Evolutionary conservation across 2,329 filamentous ascomycete species (phyloP).

Genomic region (Calonectria pseudoreteaudii): DNA sequence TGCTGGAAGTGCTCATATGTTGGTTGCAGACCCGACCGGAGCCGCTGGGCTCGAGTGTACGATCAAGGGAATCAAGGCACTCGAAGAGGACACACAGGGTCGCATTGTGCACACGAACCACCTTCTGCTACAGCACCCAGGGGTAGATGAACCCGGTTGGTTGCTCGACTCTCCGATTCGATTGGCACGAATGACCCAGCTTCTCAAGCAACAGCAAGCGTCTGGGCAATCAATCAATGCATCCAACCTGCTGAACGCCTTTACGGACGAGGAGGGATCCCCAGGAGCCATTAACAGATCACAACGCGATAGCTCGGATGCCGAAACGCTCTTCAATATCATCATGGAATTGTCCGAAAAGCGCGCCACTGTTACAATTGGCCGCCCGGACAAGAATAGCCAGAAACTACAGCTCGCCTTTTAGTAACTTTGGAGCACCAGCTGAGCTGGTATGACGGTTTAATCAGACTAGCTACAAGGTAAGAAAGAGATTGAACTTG

Average conservation of each 20-base stretch:
- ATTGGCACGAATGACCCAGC: constrained; percentile 16
- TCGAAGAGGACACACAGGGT: constrained; percentile 15
- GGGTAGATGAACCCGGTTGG: constrained; percentile 30
- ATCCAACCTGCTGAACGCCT: constrained; percentile 28
- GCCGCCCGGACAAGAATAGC: not conserved
- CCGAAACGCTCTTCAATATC: constrained; percentile 35
- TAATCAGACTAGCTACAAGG: not conserved
- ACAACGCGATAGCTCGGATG: not conserved
- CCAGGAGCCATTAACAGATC: constrained; percentile 33
- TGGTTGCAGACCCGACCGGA: constrained; percentile 27
- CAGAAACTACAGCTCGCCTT: not conserved
- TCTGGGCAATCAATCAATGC: not conserved
- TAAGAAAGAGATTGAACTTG: not conserved
- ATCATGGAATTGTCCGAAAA: constrained; percentile 15
- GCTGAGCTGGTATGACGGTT: not conserved
- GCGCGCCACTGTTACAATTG: not conserved
- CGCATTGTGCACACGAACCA: constrained; percentile 35
- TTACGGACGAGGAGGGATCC: constrained; percentile 35
- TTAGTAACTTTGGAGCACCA: not conserved
- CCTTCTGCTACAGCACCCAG: constrained; percentile 30
- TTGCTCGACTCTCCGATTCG: constrained; percentile 29
- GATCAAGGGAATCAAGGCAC: constrained; percentile 29
- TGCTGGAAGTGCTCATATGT: constrained; percentile 38
- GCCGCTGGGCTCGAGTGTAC: constrained; percentile 39
- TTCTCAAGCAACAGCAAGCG: not conserved